Conservation (phyloP, 495 filamentous ascomycete genomes). For the Annulohypoxylon maeteangense region DNA sequence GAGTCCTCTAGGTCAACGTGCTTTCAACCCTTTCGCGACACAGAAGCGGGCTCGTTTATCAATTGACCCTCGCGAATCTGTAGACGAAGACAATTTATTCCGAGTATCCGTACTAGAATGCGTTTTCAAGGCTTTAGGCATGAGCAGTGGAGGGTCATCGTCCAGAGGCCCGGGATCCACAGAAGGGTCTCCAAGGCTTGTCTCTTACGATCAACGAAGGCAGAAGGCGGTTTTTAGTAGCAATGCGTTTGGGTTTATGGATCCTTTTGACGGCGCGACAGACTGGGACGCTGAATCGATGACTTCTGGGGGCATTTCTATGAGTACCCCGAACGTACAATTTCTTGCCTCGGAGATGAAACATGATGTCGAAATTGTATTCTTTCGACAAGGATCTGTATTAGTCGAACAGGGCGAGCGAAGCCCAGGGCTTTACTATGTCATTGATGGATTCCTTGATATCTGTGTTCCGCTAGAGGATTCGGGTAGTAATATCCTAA, state of each 20-base stretch:
- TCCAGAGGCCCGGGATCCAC: constrained; percentile 75
- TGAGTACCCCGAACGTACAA: constrained; percentile 56
- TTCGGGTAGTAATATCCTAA: constrained; percentile 50
- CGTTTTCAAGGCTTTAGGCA: constrained; percentile 92
- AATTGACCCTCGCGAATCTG: constrained; percentile 74
- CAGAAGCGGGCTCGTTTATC: constrained; percentile 63
- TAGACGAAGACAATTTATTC: constrained; percentile 88
- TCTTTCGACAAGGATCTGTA: constrained; percentile 92
- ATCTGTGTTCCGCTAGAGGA: constrained; percentile 68
- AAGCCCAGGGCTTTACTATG: constrained; percentile 96
- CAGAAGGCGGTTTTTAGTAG: constrained; percentile 83
- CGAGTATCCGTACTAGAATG: constrained; percentile 91
- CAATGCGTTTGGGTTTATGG: constrained; percentile 95
- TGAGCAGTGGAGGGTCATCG: constrained; percentile 74
- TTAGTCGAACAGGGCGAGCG: constrained; percentile 97
- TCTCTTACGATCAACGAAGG: constrained; percentile 84
- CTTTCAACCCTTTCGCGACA: constrained; percentile 66
- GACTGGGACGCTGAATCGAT: constrained; percentile 91
- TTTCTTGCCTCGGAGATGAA: constrained; percentile 76
- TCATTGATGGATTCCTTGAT: constrained; percentile 96
- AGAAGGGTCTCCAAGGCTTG: constrained; percentile 83
- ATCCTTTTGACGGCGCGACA: constrained; percentile 81
- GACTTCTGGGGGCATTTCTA: constrained; percentile 66
- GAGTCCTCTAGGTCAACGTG: constrained; percentile 71
- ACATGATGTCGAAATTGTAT: constrained; percentile 97